Evolutionary conservation across 371 early-diverging fungal species (phyloP).

Genomic region (Mucor indicus): DNA sequence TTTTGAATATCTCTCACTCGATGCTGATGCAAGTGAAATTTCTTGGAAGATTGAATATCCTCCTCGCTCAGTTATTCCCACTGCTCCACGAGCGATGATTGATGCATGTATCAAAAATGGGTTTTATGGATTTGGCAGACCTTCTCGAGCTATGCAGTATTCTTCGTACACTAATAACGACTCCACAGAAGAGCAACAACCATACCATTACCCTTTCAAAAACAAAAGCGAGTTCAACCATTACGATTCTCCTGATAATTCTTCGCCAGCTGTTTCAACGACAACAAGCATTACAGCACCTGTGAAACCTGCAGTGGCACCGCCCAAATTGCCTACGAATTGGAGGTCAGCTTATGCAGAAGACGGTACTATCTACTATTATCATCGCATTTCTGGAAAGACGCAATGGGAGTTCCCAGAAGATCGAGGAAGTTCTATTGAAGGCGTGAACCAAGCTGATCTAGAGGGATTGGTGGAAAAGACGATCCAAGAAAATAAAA

Average conservation of each 20-base stretch:
- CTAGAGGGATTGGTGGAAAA: constrained; percentile 28
- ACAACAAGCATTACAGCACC: neutral
- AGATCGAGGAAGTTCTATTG: constrained; percentile 30
- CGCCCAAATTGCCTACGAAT: constrained; percentile 21
- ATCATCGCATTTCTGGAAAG: constrained; percentile 30
- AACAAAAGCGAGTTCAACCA: too few relatives aligned
- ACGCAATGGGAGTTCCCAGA: constrained; percentile 38
- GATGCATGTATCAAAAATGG: constrained; percentile 26
- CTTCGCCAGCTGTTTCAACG: neutral
- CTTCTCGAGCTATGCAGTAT: neutral
- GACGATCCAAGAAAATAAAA: constrained; percentile 24
- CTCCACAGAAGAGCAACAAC: neutral
- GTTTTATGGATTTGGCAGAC: constrained; percentile 12
- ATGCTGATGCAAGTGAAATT: constrained; percentile 17
- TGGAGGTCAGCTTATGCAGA: constrained; percentile 30
- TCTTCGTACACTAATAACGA: neutral
- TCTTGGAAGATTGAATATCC: constrained; percentile 24
- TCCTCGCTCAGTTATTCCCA: constrained; percentile 24
- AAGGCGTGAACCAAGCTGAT: constrained; percentile 33
- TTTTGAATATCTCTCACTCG: constrained; percentile 28
- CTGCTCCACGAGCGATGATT: constrained; percentile 35
- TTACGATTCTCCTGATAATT: neutral
- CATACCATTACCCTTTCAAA: neutral
- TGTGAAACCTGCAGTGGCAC: neutral
- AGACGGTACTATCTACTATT: constrained; percentile 35